These are phyloP conservation scores for Lindgomyces ingoldianus DNA, from an alignment of 495 filamentous ascomycete genomes.

Conservation along the genomic window DNA sequence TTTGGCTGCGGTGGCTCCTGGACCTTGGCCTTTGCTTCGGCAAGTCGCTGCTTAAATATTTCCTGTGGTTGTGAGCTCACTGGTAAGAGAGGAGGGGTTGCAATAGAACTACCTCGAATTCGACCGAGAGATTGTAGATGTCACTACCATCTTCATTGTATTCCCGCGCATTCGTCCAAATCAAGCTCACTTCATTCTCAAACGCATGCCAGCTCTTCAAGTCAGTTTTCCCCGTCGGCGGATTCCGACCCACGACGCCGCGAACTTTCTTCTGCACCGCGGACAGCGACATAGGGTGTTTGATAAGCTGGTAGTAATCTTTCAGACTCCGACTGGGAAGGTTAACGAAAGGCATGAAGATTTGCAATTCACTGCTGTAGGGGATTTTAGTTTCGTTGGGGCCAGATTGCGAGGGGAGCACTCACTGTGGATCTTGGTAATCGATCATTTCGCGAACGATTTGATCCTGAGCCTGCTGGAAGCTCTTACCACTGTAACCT, in stretches of 20 bases:
- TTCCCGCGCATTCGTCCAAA: slow-evolving; percentile 82
- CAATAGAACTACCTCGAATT: slow-evolving; percentile 64
- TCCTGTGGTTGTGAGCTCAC: slow-evolving; percentile 49
- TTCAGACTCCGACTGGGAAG: slow-evolving; percentile 61
- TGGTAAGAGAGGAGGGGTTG: neutral
- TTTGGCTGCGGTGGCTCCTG: slow-evolving; percentile 68
- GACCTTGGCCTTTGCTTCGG: slow-evolving; percentile 62
- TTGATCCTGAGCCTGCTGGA: slow-evolving; percentile 81
- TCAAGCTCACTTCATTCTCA: slow-evolving; percentile 71
- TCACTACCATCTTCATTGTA: slow-evolving; percentile 90
- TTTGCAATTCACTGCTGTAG: slow-evolving; percentile 52
- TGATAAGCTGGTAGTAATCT: slow-evolving; percentile 79
- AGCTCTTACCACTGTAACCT: slow-evolving; percentile 58
- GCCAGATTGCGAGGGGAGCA: neutral
- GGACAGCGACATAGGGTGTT: slow-evolving; percentile 69
- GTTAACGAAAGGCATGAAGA: slow-evolving; percentile 66
- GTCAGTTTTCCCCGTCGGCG: slow-evolving; percentile 64
- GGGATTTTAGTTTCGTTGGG: slow-evolving; percentile 13
- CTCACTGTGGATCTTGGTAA: slow-evolving; percentile 59
- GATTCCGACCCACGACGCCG: slow-evolving; percentile 64
- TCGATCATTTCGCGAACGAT: slow-evolving; percentile 68
- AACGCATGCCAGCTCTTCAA: slow-evolving; percentile 79
- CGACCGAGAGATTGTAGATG: slow-evolving; percentile 67
- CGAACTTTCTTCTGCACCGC: slow-evolving; percentile 69
- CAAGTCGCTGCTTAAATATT: slow-evolving; percentile 64